phyloP scores from a whole-genome alignment of 1,284 basidiomycete species.

The Lignosus rhinocerotis region DNA sequence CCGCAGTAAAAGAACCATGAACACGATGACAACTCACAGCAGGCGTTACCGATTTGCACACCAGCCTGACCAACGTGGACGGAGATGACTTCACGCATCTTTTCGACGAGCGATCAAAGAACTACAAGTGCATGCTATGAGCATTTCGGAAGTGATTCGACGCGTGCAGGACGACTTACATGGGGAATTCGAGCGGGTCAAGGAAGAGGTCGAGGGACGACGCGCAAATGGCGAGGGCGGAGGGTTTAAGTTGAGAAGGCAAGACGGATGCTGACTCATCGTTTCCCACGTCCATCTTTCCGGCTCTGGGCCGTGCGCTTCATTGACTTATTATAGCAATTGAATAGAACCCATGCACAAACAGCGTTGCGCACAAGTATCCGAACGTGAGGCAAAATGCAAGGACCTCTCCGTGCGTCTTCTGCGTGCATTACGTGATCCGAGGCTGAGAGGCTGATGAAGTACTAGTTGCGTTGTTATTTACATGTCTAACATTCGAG shows the following conservation, averaged over 20 bases:
- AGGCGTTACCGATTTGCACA: constrained; percentile 96
- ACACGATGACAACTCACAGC: constrained; percentile 62
- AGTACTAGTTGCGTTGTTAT: not conserved
- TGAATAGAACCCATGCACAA: constrained; percentile 8
- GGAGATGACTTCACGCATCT: constrained; percentile 92
- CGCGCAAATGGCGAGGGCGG: constrained; percentile 26
- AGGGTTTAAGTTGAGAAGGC: constrained; percentile 30
- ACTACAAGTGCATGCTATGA: constrained; percentile 2
- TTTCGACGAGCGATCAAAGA: constrained; percentile 30
- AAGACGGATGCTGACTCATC: constrained; percentile 30
- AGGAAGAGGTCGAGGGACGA: constrained; percentile 37
- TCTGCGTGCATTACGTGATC: not conserved
- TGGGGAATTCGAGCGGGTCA: constrained; percentile 27
- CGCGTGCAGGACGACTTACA: constrained; percentile 27
- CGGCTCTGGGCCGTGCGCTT: not conserved
- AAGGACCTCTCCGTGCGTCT: not conserved
- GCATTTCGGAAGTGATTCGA: not conserved
- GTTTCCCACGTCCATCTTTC: constrained; percentile 32
- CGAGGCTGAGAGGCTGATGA: too few relatives aligned
- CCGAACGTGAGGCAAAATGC: not conserved
- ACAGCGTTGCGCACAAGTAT: constrained; percentile 5
- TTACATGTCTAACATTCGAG: not conserved
- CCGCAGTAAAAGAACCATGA: constrained; percentile 15
- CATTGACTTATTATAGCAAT: not conserved
- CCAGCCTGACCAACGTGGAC: constrained; percentile 94